phyloP scores from a whole-genome alignment of 495 filamentous ascomycete species.

The Pseudevernia furfuracea region DNA sequence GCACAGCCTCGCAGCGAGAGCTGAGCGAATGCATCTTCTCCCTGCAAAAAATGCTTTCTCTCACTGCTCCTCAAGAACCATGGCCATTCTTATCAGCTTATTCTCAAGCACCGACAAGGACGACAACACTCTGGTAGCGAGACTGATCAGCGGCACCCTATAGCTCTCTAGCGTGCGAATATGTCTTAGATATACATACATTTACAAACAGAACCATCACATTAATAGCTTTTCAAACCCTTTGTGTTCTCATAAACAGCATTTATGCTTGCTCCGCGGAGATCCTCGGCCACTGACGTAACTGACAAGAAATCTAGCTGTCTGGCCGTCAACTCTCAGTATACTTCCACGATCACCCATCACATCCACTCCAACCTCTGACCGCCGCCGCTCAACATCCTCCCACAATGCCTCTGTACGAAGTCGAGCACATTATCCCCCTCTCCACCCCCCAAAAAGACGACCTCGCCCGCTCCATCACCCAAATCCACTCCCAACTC shows the following conservation, averaged over 20 bases:
- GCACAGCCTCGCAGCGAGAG: background rate
- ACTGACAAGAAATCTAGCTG: too few relatives aligned
- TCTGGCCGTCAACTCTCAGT: background rate
- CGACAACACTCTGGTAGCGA: background rate
- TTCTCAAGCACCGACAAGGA: background rate
- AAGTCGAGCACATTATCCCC: slow-evolving; percentile 31
- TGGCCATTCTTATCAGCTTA: background rate
- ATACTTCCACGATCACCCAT: background rate
- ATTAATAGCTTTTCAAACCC: background rate
- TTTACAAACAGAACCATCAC: background rate
- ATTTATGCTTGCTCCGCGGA: background rate
- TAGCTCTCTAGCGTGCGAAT: background rate
- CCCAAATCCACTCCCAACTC: slow-evolving; percentile 27
- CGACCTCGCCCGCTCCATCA: slow-evolving; percentile 29
- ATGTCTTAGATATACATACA: background rate
- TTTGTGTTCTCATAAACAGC: background rate
- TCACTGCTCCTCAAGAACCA: background rate
- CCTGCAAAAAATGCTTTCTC: background rate
- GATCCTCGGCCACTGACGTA: background rate
- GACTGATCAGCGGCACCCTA: background rate
- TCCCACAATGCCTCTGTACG: slow-evolving; percentile 33
- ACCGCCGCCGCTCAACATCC: too few relatives aligned
- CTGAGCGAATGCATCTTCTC: background rate
- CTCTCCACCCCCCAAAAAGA: slow-evolving; percentile 28
- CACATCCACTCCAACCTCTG: background rate